These are phyloP conservation scores for Rhizopogon vinicolor DNA, from an alignment of 768 basidiomycete species.

Conservation along the genomic window DNA sequence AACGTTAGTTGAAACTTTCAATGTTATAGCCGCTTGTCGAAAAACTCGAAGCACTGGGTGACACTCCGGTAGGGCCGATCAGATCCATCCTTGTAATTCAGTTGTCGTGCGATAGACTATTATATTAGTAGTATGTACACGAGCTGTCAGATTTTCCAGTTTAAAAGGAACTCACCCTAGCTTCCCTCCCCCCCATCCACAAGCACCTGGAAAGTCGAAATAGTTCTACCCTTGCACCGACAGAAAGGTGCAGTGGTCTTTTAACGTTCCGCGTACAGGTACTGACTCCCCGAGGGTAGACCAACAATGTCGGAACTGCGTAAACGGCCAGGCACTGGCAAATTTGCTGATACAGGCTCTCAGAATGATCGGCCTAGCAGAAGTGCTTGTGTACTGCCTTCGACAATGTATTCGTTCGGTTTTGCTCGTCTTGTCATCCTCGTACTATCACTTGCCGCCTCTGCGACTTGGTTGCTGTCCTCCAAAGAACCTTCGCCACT, in stretches of 20 bases:
- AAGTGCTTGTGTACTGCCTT: neutral
- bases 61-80: no score
- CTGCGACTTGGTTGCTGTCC: conserved; percentile 8
- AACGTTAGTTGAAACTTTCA: no score
- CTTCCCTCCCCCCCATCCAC: neutral
- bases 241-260: neutral
- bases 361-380: neutral
- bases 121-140: no score
- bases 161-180: neutral
- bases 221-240: neutral
- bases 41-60: no score
- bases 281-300: neutral
- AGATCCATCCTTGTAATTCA: neutral
- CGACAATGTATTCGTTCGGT: neutral
- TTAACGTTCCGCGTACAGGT: neutral
- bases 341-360: neutral
- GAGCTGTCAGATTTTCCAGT: neutral
- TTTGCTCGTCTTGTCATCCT: conserved; percentile 1
- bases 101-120: neutral
- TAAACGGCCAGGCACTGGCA: conserved; percentile 5
- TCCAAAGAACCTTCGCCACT: conserved; percentile 5
- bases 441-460: conserved; percentile 5
- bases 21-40: no score
- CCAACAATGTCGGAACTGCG: conserved; percentile 7
- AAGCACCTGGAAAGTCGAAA: neutral